Percentiles rank a stretch among this genome's conserved stretches.
Evolutionary conservation across 1,284 basidiomycete genomes (phyloP).

Genomic region (Ceratobasidium sp.): DNA sequence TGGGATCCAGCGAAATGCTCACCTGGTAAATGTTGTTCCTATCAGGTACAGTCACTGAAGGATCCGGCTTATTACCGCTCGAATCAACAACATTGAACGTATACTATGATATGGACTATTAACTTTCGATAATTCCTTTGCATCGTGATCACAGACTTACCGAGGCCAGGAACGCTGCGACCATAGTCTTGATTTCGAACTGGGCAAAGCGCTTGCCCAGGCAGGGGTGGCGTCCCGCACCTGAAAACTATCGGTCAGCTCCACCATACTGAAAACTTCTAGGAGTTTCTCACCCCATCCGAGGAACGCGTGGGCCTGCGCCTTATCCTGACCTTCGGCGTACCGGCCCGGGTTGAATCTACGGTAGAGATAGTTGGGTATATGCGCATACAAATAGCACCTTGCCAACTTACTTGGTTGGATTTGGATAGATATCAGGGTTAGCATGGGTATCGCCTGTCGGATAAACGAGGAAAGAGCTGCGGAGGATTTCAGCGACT

Average conservation of each 20-base stretch:
- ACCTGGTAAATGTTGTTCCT: slow-evolving; percentile 25
- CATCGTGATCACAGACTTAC: background rate
- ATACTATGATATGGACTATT: background rate
- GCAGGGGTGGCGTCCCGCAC: slow-evolving; percentile 21
- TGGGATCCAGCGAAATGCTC: background rate
- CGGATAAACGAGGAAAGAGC: slow-evolving; percentile 14
- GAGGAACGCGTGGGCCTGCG: slow-evolving; percentile 18
- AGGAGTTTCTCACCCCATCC: slow-evolving; percentile 9
- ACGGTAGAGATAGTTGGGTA: background rate
- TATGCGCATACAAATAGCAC: background rate
- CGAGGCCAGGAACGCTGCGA: slow-evolving; percentile 14
- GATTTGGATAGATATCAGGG: slow-evolving; percentile 4
- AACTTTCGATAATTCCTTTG: background rate
- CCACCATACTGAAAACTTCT: background rate
- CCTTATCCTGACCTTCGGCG: slow-evolving; percentile 8
- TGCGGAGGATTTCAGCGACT: background rate
- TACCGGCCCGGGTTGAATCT: slow-evolving; percentile 13
- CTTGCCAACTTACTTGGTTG: slow-evolving; percentile 4
- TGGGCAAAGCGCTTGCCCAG: slow-evolving; percentile 21
- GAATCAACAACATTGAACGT: slow-evolving; percentile 1
- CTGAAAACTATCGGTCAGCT: background rate
- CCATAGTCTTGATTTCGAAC: slow-evolving; percentile 21
- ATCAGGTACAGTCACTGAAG: slow-evolving; percentile 17
- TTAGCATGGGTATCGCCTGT: background rate
- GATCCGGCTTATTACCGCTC: background rate